Base-by-base conservation (phyloP, 2,329 filamentous ascomycete species). In the Claviceps digitariae region DNA sequence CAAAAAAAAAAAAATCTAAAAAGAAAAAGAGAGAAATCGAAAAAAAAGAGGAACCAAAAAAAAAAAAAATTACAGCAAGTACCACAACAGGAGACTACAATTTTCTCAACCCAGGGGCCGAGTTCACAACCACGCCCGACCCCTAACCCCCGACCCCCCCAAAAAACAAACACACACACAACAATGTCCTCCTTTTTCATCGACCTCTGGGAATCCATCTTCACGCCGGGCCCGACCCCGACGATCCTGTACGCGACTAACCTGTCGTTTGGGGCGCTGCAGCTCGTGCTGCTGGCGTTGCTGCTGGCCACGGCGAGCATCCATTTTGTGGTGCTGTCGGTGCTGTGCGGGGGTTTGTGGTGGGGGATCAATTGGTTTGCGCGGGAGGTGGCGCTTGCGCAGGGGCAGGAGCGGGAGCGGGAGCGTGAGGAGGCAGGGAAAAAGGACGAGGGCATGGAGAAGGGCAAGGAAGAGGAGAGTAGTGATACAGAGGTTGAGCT, bases 311-410 rank as follows among this genome's bases (percentile, higher is more conserved):
- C 91, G 8, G 82, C 86, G 69, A 95, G 86, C 72, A 78, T 95
- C 58, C 93, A 97, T 75, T 95, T 96, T 64, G 67, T 89, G 57
- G 76, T 91, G 54, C 79, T 98, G 6, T 95, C 88, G 13, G 63
- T 83, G 55, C 74, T 98, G 10, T 88, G 82, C 58, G 90, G 73
- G 34, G 86, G 87, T 4, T 76, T 97, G 38, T 98, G 93, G 93
- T 90, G 81, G 74, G 82, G 86, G 54, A 90, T 97, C 72, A 97
- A 97, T 77, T 98, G 93, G 93, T 97, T 98, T 65, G 90, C 88
- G 53, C 72, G 72, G 47, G 91, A 82, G 71, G 66, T 82, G 49
- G 71, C 70, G 56, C 64, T 66, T 50, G 72, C 72, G 40, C 66
- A 71, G 61, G n/a, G n/a, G n/a, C n/a, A n/a, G n/a, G n/a, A n/a